Percentiles rank a stretch among this genome's conserved stretches.
Evolutionary conservation across 306 rosid species (phyloP).

Genomic region (Trichosanthes truncata): DNA sequence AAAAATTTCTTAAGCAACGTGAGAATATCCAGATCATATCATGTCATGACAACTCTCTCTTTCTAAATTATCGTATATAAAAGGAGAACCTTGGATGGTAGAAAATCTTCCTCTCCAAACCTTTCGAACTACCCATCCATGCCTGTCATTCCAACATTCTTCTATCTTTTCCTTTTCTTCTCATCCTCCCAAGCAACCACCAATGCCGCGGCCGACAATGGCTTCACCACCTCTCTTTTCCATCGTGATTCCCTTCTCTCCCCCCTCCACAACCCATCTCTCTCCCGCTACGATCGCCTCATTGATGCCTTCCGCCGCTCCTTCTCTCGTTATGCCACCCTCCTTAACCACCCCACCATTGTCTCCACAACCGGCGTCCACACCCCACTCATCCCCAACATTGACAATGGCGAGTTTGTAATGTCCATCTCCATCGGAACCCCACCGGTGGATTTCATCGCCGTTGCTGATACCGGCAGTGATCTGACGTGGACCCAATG

Average conservation of each 20-base stretch:
- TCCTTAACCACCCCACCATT: not conserved
- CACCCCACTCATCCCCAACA: slow-evolving; percentile 10
- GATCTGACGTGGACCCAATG: slow-evolving; percentile 59
- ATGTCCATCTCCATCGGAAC: slow-evolving; percentile 47
- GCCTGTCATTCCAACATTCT: not conserved
- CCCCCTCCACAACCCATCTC: slow-evolving; percentile 25
- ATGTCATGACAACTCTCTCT: not conserved
- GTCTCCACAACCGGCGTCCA: not conserved
- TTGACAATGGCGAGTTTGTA: slow-evolving; percentile 28
- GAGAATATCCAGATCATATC: not conserved
- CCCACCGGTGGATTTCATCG: slow-evolving; percentile 26
- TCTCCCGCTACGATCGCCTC: slow-evolving; percentile 19
- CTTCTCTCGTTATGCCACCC: not conserved
- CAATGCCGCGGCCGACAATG: not conserved
- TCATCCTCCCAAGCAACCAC: not conserved
- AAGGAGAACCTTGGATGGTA: not conserved
- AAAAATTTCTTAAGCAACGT: too few relatives aligned
- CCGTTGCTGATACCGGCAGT: slow-evolving; percentile 51
- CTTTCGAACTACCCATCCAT: not conserved
- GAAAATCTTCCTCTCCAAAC: not conserved
- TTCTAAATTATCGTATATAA: not conserved
- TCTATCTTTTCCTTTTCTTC: not conserved
- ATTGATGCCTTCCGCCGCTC: slow-evolving; percentile 41
- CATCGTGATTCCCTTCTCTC: slow-evolving; percentile 46
- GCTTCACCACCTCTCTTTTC: slow-evolving; percentile 23